Conservation (phyloP, 1,284 basidiomycete species). For the Hymenochaete sp. region DNA sequence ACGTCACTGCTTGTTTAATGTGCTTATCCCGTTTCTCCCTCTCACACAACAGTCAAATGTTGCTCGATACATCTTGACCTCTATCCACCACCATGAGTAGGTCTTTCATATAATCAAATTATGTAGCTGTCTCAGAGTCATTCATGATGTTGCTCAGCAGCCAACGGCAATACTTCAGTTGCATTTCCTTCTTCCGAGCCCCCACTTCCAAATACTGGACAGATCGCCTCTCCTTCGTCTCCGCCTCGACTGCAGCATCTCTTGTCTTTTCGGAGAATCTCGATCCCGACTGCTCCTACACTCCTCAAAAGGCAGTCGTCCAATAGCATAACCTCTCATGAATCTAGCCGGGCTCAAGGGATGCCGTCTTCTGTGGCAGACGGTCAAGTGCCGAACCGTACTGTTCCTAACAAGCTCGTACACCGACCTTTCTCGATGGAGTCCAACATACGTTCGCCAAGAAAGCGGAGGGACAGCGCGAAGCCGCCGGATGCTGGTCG, state of each 20-base stretch:
- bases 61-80: too few species aligned
- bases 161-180: constrained; percentile 5
- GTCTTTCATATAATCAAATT: background rate
- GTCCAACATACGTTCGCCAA: constrained; percentile 26
- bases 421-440: constrained; percentile 27
- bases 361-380: constrained; percentile 18
- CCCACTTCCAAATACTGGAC: background rate
- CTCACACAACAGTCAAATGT: too few species aligned
- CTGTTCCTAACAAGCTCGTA: constrained; percentile 17
- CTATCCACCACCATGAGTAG: background rate
- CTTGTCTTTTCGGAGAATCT: constrained; percentile 68
- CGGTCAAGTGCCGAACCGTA: constrained; percentile 13
- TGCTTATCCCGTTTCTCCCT: too few species aligned
- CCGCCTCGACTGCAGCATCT: constrained; percentile 30
- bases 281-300: constrained; percentile 54
- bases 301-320: constrained; percentile 52
- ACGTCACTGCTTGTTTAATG: too few species aligned
- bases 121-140: background rate
- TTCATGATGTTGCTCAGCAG: too few species aligned
- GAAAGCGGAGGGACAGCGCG: constrained; percentile 27
- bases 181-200: constrained; percentile 13
- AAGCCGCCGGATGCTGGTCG: constrained; percentile 31
- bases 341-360: constrained; percentile 58
- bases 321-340: constrained; percentile 58
- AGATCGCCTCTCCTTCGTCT: constrained; percentile 5